Percentiles rank a stretch among this genome's conserved stretches.
phyloP scores from a whole-genome alignment of 345 rosid species.

The Eucalyptus marginata region DNA sequence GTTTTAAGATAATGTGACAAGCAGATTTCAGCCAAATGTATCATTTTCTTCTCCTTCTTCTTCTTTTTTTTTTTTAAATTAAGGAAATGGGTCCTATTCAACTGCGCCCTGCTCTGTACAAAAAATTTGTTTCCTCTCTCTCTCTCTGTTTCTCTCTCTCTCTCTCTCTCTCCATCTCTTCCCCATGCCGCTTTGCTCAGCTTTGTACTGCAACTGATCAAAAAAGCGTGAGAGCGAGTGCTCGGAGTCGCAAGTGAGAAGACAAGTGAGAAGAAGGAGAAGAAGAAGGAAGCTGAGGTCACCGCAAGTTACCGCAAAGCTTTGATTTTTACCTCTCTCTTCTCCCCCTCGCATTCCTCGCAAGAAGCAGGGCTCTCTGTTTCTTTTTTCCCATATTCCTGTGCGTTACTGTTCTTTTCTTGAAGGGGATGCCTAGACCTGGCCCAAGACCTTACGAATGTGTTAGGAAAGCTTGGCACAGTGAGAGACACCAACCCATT shows the following conservation, averaged over 20 bases:
- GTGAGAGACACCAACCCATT: slow-evolving; percentile 71
- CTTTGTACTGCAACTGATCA: background rate
- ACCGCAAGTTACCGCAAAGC: background rate
- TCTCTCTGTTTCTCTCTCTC: background rate
- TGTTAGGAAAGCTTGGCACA: slow-evolving; percentile 69
- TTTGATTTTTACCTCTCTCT: background rate
- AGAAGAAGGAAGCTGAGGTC: background rate
- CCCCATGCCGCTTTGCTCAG: background rate
- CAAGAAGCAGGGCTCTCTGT: slow-evolving; percentile 2
- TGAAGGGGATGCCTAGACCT: slow-evolving; percentile 53
- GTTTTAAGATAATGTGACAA: background rate
- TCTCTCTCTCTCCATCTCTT: background rate
- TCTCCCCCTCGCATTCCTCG: background rate
- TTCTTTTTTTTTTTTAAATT: background rate
- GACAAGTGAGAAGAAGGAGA: background rate
- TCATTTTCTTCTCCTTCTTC: background rate
- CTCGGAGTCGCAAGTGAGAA: background rate
- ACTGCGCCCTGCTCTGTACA: background rate
- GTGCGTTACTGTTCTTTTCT: background rate
- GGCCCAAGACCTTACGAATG: slow-evolving; percentile 71
- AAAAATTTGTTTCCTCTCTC: no score
- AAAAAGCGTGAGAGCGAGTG: background rate
- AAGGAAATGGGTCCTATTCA: background rate
- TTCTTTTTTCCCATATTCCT: background rate
- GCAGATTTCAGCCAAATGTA: background rate